phyloP scores from a whole-genome alignment of 75 land plant genomes.

The Pinus albicaulis region DNA sequence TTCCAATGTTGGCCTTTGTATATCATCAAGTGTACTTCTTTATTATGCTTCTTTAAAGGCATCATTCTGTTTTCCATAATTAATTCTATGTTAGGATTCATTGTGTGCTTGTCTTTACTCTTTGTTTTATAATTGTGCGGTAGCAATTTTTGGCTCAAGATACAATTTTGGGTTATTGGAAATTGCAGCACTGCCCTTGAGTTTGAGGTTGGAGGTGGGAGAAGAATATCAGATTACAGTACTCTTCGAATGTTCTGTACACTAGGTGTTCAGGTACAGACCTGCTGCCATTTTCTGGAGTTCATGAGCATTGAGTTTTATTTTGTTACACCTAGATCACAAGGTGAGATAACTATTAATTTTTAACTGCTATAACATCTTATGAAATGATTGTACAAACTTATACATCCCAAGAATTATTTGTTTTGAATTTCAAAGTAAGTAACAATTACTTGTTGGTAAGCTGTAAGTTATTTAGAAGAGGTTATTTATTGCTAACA shows the following conservation, averaged over 20 bases:
- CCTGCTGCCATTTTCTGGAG: background rate
- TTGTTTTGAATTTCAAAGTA: background rate
- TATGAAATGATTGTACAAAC: background rate
- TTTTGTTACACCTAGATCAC: background rate
- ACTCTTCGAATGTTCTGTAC: conserved; percentile 72
- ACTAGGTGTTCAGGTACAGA: conserved; percentile 74
- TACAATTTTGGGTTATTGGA: background rate
- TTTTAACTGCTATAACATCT: background rate
- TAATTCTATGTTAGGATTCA: conserved; percentile 4
- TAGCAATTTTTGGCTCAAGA: conserved; percentile 2
- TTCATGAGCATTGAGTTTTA: background rate
- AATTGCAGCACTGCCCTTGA: conserved; percentile 74
- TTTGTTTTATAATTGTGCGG: conserved; percentile 3
- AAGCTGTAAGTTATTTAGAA: background rate
- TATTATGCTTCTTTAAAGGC: too few relatives aligned
- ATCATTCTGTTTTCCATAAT: background rate
- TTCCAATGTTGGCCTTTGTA: too few relatives aligned
- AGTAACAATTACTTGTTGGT: background rate
- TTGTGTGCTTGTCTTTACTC: background rate
- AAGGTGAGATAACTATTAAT: background rate
- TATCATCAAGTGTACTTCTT: too few relatives aligned
- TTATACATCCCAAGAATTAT: background rate
- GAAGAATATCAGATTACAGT: conserved; percentile 81
- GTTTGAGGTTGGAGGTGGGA: conserved; percentile 91
- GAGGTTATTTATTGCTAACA: background rate